Conservation (phyloP, 2,329 filamentous ascomycete species). For the Aspergillus chevalieri region DNA sequence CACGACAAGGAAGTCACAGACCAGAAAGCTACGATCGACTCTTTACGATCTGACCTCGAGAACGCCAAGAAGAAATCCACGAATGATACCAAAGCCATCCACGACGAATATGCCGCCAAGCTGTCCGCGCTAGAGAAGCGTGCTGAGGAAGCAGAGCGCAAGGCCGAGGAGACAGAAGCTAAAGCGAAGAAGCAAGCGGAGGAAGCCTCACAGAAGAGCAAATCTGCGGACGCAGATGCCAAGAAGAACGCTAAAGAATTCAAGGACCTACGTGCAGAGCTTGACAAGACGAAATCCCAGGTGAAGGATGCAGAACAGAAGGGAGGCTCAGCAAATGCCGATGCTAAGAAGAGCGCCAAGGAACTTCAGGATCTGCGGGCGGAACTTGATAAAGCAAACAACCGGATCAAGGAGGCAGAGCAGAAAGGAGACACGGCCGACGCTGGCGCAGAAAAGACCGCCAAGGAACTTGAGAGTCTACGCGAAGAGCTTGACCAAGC, state of each 20-base stretch:
- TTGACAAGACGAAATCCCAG: background rate
- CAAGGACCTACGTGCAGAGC: background rate
- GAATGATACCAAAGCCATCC: conserved; percentile 54
- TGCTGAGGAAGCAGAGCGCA: conserved; percentile 35
- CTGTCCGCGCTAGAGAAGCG: conserved; percentile 45
- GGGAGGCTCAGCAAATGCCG: background rate
- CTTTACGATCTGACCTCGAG: conserved; percentile 44
- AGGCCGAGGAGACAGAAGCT: conserved; percentile 27
- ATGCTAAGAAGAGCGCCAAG: background rate
- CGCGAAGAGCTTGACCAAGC: background rate
- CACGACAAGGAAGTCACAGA: conserved; percentile 56
- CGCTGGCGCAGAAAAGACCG: background rate
- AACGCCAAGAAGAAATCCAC: conserved; percentile 45
- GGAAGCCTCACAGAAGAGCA: background rate
- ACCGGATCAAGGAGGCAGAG: too few relatives aligned
- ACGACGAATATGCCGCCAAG: conserved; percentile 46
- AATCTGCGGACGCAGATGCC: background rate
- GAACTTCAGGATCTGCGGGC: background rate
- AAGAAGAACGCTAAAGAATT: background rate
- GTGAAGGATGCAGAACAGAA: too few relatives aligned
- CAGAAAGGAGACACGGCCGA: background rate
- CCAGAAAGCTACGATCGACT: conserved; percentile 52
- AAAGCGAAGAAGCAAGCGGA: conserved; percentile 29
- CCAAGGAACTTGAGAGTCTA: background rate
- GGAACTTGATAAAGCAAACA: background rate